Base-by-base conservation (phyloP, 768 basidiomycete species). In the Serendipita indica region DNA sequence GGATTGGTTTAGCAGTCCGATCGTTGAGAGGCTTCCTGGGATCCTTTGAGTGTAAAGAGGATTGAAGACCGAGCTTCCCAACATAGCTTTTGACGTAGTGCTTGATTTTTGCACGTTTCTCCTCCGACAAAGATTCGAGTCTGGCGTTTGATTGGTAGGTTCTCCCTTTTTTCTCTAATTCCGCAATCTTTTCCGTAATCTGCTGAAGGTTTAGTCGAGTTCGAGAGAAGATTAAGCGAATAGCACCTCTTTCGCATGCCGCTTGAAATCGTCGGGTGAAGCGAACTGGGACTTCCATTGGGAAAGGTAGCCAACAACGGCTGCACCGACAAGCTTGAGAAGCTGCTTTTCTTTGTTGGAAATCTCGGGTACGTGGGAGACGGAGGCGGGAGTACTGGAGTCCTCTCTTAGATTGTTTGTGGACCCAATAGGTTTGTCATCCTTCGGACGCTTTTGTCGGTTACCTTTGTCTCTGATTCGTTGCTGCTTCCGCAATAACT, bases 1-100 rank as follows among this genome's bases (percentile, higher is more conserved):
- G n/a, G n/a, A n/a, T n/a, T n/a, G n/a, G n/a, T n/a, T n/a, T n/a
- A n/a, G n/a, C n/a, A n/a, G n/a, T n/a, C n/a, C n/a, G n/a, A n/a
- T n/a, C n/a, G n/a, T n/a, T n/a, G n/a, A n/a, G n/a, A n/a, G n/a
- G n/a, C n/a, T 10, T 20, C n/a, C 49, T 27, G 16, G 12, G 25
- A 54, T 54, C 49, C 16, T 30, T 30, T 4, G 49, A 54, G 12
- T 33, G 25, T 16, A 33, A 30, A 16, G 46, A 54, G 25, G 25
- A 10, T 10, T 37, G 10, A n/a, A 37, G 35, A 37, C 30, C 25
- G 7, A 93, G 72, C 71, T 94, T 96, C 59, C 77, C 72, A 59
- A 92, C 82, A 68, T 89, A 98, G 39, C 96, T 90, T 69, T 94
- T 91, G 33, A 85, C 75, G 67, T 92, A 98, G 66, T 87, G 84